phyloP scores from a whole-genome alignment of 163 green algal genomes.

The Smithsoniella earleae region DNA sequence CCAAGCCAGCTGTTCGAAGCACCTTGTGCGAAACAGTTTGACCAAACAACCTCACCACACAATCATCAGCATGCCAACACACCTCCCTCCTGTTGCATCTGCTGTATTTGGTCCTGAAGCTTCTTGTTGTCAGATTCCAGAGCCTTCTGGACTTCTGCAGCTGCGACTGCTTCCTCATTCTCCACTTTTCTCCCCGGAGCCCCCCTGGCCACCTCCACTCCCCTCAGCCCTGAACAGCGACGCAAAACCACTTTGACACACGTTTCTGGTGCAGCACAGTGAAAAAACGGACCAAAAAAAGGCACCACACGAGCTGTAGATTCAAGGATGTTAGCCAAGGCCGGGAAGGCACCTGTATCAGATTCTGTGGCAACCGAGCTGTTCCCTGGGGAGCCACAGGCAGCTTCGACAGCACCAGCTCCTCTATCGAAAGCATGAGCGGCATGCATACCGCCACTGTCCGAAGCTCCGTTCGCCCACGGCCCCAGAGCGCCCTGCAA shows the following conservation, averaged over 20 bases:
- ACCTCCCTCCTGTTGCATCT: constrained; percentile 36
- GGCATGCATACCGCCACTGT: too few species aligned
- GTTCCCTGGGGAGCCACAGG: not conserved
- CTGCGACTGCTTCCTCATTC: not conserved
- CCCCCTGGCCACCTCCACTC: not conserved
- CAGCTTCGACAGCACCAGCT: constrained; percentile 17
- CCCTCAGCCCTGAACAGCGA: not conserved
- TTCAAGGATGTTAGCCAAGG: too few species aligned
- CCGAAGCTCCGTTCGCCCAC: too few species aligned
- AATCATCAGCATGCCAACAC: not conserved
- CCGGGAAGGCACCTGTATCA: not conserved
- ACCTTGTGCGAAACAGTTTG: constrained; percentile 5
- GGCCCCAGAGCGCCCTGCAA: constrained; percentile 39
- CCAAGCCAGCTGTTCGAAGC: constrained; percentile 31
- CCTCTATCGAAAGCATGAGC: too few species aligned
- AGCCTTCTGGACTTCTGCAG: constrained; percentile 22
- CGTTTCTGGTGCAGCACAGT: too few species aligned
- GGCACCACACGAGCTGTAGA: too few species aligned
- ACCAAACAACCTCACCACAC: not conserved
- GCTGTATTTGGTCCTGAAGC: constrained; percentile 39
- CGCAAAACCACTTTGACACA: too few species aligned
- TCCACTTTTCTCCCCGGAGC: too few species aligned
- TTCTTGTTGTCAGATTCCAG: constrained; percentile 10
- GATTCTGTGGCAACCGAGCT: constrained; percentile 7
- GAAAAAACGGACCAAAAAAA: too few species aligned